phyloP scores from a whole-genome alignment of 805 yeast genomes.

The Wickerhamomyces canadensis region DNA sequence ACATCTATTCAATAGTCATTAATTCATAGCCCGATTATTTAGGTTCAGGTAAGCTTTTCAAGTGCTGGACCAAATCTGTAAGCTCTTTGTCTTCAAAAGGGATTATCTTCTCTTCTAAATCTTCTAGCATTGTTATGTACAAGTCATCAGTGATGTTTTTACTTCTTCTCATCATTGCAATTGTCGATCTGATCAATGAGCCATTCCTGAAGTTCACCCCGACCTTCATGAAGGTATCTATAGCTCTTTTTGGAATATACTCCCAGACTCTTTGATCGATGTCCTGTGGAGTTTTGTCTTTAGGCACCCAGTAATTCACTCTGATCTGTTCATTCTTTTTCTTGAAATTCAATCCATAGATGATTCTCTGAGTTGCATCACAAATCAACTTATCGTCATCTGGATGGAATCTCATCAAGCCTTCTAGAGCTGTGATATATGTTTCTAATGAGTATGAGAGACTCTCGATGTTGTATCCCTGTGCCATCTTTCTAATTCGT shows the following conservation, averaged over 20 bases:
- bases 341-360: conserved; percentile 1
- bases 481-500: conserved; percentile 2
- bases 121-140: neutral
- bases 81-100: neutral
- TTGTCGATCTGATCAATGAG: neutral
- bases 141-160: neutral
- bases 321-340: neutral
- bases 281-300: neutral
- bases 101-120: neutral
- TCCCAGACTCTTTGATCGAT: neutral
- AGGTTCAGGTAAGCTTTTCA: neutral
- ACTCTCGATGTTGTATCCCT: neutral
- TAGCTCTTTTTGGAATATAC: neutral
- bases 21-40: no score
- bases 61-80: neutral
- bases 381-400: neutral
- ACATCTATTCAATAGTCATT: no score
- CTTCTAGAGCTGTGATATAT: conserved; percentile 4
- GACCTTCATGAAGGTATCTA: neutral
- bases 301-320: neutral
- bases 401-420: conserved; percentile 3
- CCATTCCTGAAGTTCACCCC: neutral
- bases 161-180: neutral
- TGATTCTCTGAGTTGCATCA: conserved; percentile 4
- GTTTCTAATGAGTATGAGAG: conserved; percentile 5